A percentile compares a stretch with the other conserved stretches of the same genome.
Evolutionary conservation across 1,139 yeast species (phyloP).

Genomic region (Blastobotrys petasosporus): DNA sequence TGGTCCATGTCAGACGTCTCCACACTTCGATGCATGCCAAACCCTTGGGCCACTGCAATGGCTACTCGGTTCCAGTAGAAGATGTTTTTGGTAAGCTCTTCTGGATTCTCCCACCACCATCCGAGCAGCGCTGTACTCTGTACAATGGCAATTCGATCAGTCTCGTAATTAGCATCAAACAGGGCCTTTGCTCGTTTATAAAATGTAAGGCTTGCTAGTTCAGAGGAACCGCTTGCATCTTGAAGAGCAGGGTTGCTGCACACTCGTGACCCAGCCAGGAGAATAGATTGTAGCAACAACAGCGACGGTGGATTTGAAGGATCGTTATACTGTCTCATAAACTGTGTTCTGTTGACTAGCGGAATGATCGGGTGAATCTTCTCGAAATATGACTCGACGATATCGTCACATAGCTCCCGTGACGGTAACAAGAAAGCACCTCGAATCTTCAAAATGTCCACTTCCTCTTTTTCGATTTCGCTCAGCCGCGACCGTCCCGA

Average conservation of each 20-base stretch:
- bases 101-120: slow-evolving; percentile 75
- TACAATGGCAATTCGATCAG: slow-evolving; percentile 59
- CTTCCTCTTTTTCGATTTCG: slow-evolving; percentile 56
- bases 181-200: slow-evolving; percentile 74
- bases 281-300: slow-evolving; percentile 60
- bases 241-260: slow-evolving; percentile 51
- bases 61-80: slow-evolving; percentile 77
- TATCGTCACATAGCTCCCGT: slow-evolving; percentile 53
- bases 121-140: slow-evolving; percentile 65
- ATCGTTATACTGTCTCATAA: slow-evolving; percentile 53
- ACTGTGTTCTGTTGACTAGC: slow-evolving; percentile 57
- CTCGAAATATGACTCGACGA: slow-evolving; percentile 58
- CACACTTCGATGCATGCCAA: slow-evolving; percentile 60
- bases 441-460: slow-evolving; percentile 58
- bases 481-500: slow-evolving; percentile 27
- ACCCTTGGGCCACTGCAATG: slow-evolving; percentile 68
- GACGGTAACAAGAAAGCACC: slow-evolving; percentile 72
- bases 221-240: slow-evolving; percentile 52
- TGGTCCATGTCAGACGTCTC: slow-evolving; percentile 29
- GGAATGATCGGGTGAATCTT: slow-evolving; percentile 69
- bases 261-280: slow-evolving; percentile 64
- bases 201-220: slow-evolving; percentile 57
- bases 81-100: slow-evolving; percentile 66
- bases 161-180: slow-evolving; percentile 67
- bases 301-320: slow-evolving; percentile 63